phyloP scores from a whole-genome alignment of 2,329 filamentous ascomycete genomes.

The Diaporthe ampelina region DNA sequence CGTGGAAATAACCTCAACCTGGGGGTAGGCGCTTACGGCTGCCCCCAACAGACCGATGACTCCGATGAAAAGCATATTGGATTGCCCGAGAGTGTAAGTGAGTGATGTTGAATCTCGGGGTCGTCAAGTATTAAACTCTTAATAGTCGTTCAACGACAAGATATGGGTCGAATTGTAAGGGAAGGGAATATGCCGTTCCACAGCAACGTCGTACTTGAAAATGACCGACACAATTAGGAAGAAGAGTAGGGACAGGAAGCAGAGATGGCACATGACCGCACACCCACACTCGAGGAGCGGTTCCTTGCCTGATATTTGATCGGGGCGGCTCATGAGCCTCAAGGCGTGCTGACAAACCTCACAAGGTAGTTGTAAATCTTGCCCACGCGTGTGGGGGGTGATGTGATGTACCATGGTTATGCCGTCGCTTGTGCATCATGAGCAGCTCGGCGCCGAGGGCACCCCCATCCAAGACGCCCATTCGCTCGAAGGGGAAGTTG shows the following conservation, averaged over 20 bases:
- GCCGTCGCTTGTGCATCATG: slow-evolving; percentile 31
- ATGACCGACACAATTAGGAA: slow-evolving; percentile 5
- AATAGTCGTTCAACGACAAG: slow-evolving; percentile 26
- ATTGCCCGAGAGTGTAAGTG: not conserved
- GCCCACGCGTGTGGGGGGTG: slow-evolving; percentile 15
- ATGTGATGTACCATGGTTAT: slow-evolving; percentile 29
- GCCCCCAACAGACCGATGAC: slow-evolving; percentile 12
- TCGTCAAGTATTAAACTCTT: slow-evolving; percentile 18
- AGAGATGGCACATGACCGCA: not conserved
- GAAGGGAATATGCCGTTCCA: slow-evolving; percentile 20
- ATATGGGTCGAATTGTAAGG: not conserved
- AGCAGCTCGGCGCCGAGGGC: slow-evolving; percentile 18
- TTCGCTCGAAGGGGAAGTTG: slow-evolving; percentile 16
- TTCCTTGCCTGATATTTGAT: slow-evolving; percentile 9
- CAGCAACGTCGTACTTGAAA: slow-evolving; percentile 18
- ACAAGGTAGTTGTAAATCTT: not conserved
- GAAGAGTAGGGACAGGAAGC: not conserved
- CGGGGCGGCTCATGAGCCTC: slow-evolving; percentile 13
- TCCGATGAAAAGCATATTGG: slow-evolving; percentile 9
- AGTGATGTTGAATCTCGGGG: not conserved
- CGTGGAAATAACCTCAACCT: slow-evolving; percentile 18
- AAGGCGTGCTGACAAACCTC: slow-evolving; percentile 11
- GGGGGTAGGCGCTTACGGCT: slow-evolving; percentile 14
- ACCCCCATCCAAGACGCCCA: slow-evolving; percentile 9
- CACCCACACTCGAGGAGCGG: not conserved